Evolutionary conservation across 345 rosid genomes (phyloP), one percentile per base, ranked within the genome.

Genomic region (Sisymbrium altissimum): DNA sequence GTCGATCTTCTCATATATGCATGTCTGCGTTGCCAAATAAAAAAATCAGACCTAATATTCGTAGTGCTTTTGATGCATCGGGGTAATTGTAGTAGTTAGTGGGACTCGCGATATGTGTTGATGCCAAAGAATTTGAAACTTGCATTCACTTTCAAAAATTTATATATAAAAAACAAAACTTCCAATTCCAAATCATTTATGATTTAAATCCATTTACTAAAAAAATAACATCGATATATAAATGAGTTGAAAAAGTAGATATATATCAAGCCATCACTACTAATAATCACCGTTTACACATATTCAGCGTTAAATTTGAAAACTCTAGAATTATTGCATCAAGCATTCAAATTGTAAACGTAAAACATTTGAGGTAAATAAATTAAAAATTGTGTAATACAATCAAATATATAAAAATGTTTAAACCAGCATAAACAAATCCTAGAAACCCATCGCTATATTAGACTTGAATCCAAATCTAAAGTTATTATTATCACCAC

Each of bases 401-500:
- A 49, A 49, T 49, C n/a, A 4, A 21, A 49, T 4, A 49, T 49
- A 21, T 21, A 49, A 17, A 21, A 19, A 1, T 49, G 30, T 49
- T 4, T 49, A 4, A 10, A 50, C 32, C 56, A 50, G 32, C 56
- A n/a, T 21, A 50, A 50, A n/a, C 8, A 50, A 13, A 32, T 49
- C 7, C 15, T 30, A 30, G 9, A 72, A 63, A 33, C 9, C 30
- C 36, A 63, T 41, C 44, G 14, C 54, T 52, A 9, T 18, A 49
- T 43, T 32, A 30, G 38, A 64, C 29, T 73, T 54, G 57, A 27
- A 73, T 44, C 58, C 58, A 64, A 73, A 73, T 15, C 58, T 12
- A 25, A 44, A 64, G 19, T 21, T 39, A 13, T 15, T 60, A 50
- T 39, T 27, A 36, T 23, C 30, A 23, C 9, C 32, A 40, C 25